Percentiles rank a stretch among this genome's conserved stretches.
Evolutionary conservation across 108 stramenopile species (phyloP).

Genomic region (Cyclotella sp.): DNA sequence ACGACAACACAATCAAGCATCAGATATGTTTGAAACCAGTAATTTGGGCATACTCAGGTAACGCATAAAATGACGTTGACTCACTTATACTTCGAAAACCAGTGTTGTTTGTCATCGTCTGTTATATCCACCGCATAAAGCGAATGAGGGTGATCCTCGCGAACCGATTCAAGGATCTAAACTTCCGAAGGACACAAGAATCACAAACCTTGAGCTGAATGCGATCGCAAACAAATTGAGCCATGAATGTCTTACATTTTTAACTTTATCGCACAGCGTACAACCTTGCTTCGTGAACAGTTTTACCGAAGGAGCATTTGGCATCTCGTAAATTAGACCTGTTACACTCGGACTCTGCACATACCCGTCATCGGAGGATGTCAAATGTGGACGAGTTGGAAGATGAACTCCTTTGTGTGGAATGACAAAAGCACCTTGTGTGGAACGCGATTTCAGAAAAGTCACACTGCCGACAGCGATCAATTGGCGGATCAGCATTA

Average conservation of each 20-base stretch:
- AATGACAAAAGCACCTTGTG: constrained; percentile 1
- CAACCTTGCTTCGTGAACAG: constrained; percentile 88
- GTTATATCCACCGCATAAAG: constrained; percentile 84
- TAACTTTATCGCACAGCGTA: constrained; percentile 85
- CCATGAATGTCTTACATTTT: constrained; percentile 29
- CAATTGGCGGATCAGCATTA: neutral
- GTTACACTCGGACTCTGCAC: constrained; percentile 46
- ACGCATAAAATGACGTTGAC: constrained; percentile 1
- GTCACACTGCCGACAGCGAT: neutral
- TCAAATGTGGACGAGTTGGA: neutral
- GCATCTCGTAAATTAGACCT: constrained; percentile 64
- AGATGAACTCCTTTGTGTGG: constrained; percentile 5
- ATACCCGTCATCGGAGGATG: neutral
- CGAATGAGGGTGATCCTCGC: constrained; percentile 70
- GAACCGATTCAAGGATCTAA: constrained; percentile 56
- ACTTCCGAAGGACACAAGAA: neutral
- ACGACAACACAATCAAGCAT: neutral
- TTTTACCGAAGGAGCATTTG: constrained; percentile 46
- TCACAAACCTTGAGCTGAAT: neutral
- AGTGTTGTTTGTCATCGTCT: constrained; percentile 65
- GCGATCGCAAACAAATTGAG: neutral
- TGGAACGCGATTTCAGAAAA: neutral
- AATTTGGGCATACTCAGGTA: neutral
- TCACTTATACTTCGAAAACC: constrained; percentile 75
- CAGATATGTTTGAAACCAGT: neutral